phyloP scores from a whole-genome alignment of 192 early-diverging fungal genomes.

The Podila clonocystis region DNA sequence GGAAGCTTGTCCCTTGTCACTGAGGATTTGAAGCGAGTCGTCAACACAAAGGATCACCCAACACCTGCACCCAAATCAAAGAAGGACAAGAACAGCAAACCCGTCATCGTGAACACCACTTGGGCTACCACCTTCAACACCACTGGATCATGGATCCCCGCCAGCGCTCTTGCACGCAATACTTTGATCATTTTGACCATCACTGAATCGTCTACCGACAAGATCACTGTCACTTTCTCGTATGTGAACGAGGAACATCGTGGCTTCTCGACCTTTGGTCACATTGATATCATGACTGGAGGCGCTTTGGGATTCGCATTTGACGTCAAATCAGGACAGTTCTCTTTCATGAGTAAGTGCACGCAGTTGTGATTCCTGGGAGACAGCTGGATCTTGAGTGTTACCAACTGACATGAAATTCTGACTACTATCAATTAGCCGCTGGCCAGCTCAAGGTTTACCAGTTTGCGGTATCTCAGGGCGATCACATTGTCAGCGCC shows the following conservation, averaged over 20 bases:
- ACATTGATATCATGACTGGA: constrained; percentile 38
- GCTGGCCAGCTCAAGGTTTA: constrained; percentile 37
- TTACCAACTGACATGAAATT: no score
- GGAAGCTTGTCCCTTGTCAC: constrained; percentile 55
- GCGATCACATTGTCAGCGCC: constrained; percentile 14
- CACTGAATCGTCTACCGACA: constrained; percentile 8
- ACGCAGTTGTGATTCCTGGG: no score
- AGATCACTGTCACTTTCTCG: constrained; percentile 33
- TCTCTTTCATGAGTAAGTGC: constrained; percentile 48
- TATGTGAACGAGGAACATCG: constrained; percentile 58
- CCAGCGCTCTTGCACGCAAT: constrained; percentile 47
- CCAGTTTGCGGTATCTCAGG: constrained; percentile 17
- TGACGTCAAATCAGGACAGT: constrained; percentile 40
- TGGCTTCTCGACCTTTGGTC: constrained; percentile 51
- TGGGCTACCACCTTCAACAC: constrained; percentile 58
- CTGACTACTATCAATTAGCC: neutral
- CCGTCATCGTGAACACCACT: constrained; percentile 14
- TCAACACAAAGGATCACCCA: constrained; percentile 44
- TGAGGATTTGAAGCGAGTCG: constrained; percentile 55
- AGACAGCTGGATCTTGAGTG: neutral
- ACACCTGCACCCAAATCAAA: neutral
- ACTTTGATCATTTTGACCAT: constrained; percentile 55
- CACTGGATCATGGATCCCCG: constrained; percentile 57
- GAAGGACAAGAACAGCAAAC: constrained; percentile 2
- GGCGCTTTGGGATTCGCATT: constrained; percentile 34